Evolutionary conservation across 768 basidiomycete genomes (phyloP).

Genomic region (Multifurca ochricompacta): DNA sequence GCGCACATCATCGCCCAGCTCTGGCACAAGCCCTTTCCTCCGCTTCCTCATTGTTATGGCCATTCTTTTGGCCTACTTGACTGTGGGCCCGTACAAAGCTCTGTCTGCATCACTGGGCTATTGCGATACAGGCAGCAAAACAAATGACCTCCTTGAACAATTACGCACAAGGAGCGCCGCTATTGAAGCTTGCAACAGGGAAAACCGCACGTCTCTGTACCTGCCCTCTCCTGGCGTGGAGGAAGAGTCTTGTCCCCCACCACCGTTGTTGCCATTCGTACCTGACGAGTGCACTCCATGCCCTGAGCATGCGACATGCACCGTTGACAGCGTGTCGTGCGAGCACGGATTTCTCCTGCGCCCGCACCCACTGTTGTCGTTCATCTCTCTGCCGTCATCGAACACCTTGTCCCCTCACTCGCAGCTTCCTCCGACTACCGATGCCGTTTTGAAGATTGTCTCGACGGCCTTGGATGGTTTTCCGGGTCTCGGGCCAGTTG

Average conservation of each 20-base stretch:
- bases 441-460: conserved; percentile 19
- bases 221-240: conserved; percentile 20
- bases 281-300: conserved; percentile 63
- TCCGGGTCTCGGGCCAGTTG: conserved; percentile 70
- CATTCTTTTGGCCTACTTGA: conserved; percentile 28
- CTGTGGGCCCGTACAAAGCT: conserved; percentile 43
- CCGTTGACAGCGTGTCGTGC: conserved; percentile 50
- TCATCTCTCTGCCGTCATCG: conserved; percentile 37
- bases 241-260: conserved; percentile 39
- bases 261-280: conserved; percentile 45
- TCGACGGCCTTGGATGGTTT: conserved; percentile 47
- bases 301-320: conserved; percentile 55
- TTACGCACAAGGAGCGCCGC: conserved; percentile 39
- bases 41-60: conserved; percentile 35
- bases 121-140: conserved; percentile 57
- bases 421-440: conserved; percentile 31
- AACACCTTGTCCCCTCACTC: conserved; percentile 30
- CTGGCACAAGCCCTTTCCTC: conserved; percentile 27
- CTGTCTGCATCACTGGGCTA: conserved; percentile 70
- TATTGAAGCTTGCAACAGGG: conserved; percentile 47
- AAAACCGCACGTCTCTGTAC: conserved; percentile 44
- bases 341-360: conserved; percentile 59
- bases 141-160: conserved; percentile 48
- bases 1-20: background rate
- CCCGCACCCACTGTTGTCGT: conserved; percentile 37